phyloP scores from a whole-genome alignment of 345 rosid species.

The Camelina laxa region DNA sequence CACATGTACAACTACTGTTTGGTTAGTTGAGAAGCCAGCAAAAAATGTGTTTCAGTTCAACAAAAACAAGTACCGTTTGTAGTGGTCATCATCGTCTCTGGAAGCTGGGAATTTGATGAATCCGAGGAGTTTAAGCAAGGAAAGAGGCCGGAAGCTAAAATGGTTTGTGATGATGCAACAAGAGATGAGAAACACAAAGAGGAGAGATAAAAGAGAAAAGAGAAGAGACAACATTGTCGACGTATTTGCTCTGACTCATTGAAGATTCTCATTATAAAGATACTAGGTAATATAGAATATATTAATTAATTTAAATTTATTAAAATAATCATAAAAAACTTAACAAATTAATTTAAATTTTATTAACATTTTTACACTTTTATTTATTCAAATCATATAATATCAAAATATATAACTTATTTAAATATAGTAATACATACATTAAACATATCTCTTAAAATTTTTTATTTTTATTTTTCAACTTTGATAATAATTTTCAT shows the following conservation, averaged over 20 bases:
- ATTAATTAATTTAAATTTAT: no score
- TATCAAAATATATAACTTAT: no score
- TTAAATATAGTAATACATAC: no score
- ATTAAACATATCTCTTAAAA: no score
- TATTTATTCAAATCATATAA: no score
- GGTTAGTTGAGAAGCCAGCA: not conserved
- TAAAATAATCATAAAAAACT: no score
- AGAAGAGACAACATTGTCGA: not conserved
- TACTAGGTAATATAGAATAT: no score
- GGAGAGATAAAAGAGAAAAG: not conserved
- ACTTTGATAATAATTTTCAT: no score
- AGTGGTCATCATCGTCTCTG: not conserved
- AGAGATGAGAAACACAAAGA: conserved; percentile 12
- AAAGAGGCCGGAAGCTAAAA: not conserved
- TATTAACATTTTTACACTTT: no score
- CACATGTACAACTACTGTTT: not conserved
- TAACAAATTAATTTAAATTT: no score
- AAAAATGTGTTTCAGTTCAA: no score
- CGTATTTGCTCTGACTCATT: not conserved
- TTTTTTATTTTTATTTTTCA: no score
- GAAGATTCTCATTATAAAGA: not conserved
- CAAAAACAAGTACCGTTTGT: not conserved
- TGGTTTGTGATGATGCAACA: not conserved
- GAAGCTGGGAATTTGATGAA: not conserved
- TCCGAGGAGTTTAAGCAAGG: not conserved